A percentile compares a stretch with the other conserved stretches of the same genome.
Conservation (phyloP, 805 yeast genomes). For the Helenozyma rhizophorensis region DNA sequence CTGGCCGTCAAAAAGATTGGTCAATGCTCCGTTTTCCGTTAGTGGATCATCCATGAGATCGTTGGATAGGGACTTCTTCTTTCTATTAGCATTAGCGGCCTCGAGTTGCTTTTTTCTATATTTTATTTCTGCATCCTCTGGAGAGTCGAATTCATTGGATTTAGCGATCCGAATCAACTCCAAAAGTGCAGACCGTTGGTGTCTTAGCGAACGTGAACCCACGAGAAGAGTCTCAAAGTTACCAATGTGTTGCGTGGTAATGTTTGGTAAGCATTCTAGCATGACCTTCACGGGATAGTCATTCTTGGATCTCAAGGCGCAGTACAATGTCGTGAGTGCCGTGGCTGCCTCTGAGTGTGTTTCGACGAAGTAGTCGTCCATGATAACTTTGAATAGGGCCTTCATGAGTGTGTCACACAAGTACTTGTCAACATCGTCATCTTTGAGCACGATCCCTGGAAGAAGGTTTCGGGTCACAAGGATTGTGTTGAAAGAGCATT, state of each 20-base stretch:
- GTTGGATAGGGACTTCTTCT: constrained; percentile 37
- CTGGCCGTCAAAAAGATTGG: constrained; percentile 51
- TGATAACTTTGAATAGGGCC: constrained; percentile 60
- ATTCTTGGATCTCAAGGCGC: constrained; percentile 65
- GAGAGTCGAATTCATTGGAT: constrained; percentile 23
- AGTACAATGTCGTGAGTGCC: constrained; percentile 74
- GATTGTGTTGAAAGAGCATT: constrained; percentile 89
- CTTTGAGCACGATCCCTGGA: constrained; percentile 61
- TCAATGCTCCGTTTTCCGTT: constrained; percentile 64
- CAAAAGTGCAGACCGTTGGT: constrained; percentile 74
- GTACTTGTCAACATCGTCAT: constrained; percentile 71
- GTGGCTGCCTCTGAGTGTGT: constrained; percentile 91
- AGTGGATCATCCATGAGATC: constrained; percentile 72
- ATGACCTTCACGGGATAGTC: constrained; percentile 63
- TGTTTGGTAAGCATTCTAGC: constrained; percentile 49
- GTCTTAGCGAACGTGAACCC: constrained; percentile 64
- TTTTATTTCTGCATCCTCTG: constrained; percentile 35
- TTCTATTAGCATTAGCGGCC: constrained; percentile 39
- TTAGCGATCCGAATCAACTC: constrained; percentile 69
- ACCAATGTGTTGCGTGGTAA: constrained; percentile 52
- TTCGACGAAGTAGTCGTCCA: constrained; percentile 75
- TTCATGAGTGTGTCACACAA: constrained; percentile 64
- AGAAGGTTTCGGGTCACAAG: constrained; percentile 72
- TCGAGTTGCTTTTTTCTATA: constrained; percentile 54
- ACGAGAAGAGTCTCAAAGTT: constrained; percentile 62